A percentile compares a stretch with the other conserved stretches of the same genome.
Evolutionary conservation across 2,329 filamentous ascomycete species (phyloP).

Genomic region (Aureobasidium subglaciale): DNA sequence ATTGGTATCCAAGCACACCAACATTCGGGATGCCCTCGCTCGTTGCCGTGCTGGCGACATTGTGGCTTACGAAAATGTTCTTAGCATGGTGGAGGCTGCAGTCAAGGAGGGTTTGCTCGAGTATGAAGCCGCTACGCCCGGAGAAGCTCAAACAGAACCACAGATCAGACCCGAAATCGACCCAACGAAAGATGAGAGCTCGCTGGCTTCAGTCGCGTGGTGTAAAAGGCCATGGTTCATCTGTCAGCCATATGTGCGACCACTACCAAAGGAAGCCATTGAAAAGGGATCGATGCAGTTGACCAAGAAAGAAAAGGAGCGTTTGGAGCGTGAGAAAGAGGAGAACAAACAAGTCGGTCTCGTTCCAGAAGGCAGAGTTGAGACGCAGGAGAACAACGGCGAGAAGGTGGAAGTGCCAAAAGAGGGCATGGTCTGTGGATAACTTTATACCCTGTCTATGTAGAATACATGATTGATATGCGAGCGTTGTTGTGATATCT

Average conservation of each 20-base stretch:
- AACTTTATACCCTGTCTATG: not conserved
- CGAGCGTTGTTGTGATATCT: too few species aligned
- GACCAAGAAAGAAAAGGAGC: conserved; percentile 58
- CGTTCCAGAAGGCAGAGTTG: conserved; percentile 24
- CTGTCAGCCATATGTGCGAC: conserved; percentile 78
- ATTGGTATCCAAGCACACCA: conserved; percentile 70
- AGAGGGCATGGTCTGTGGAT: conserved; percentile 18
- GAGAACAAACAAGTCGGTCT: conserved; percentile 25
- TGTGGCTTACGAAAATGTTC: conserved; percentile 65
- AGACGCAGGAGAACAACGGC: conserved; percentile 16
- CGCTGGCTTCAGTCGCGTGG: conserved; percentile 58
- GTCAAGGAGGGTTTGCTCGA: conserved; percentile 67
- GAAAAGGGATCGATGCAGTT: conserved; percentile 69
- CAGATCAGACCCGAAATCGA: conserved; percentile 21
- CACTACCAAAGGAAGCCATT: conserved; percentile 79
- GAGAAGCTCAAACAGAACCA: conserved; percentile 16
- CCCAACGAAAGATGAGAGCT: conserved; percentile 18
- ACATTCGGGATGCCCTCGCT: conserved; percentile 80
- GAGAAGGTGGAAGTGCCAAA: conserved; percentile 19
- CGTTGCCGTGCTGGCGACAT: conserved; percentile 63
- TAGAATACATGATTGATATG: not conserved
- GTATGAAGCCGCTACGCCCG: conserved; percentile 35
- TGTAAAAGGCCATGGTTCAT: conserved; percentile 86
- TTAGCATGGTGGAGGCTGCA: conserved; percentile 66
- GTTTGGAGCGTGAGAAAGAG: conserved; percentile 29